These are phyloP conservation scores for Violaceomyces palustris DNA, from an alignment of 1,284 basidiomycete genomes.

Conservation along the genomic window DNA sequence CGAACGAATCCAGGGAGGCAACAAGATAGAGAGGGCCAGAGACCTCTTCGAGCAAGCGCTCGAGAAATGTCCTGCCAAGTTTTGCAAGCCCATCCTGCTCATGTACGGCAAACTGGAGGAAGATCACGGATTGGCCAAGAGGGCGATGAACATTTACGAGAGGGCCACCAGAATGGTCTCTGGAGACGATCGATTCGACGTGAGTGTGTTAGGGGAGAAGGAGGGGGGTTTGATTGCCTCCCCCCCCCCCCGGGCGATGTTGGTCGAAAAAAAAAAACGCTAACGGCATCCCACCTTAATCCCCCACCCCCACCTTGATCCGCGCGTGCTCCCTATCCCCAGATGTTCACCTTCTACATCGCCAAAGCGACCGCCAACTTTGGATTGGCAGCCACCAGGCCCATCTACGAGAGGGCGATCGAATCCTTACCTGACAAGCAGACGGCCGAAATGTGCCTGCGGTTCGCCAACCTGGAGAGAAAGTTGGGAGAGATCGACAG, in stretches of 20 bases:
- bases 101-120: slow-evolving; percentile 95
- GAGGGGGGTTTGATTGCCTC: not conserved
- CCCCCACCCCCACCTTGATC: too few relatives aligned
- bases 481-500: slow-evolving; percentile 98
- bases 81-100: slow-evolving; percentile 87
- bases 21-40: slow-evolving; percentile 87
- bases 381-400: slow-evolving; percentile 88
- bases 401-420: slow-evolving; percentile 95
- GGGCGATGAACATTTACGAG: slow-evolving; percentile 93
- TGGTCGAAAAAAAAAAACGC: not conserved
- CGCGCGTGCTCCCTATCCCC: too few relatives aligned
- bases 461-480: slow-evolving; percentile 90
- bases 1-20: slow-evolving; percentile 64
- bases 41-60: slow-evolving; percentile 97
- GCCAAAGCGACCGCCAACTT: slow-evolving; percentile 90
- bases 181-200: slow-evolving; percentile 89
- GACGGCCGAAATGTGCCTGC: slow-evolving; percentile 95
- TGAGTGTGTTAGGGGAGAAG: slow-evolving; percentile 53
- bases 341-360: slow-evolving; percentile 97
- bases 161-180: slow-evolving; percentile 80
- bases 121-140: slow-evolving; percentile 87
- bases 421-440: slow-evolving; percentile 86
- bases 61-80: slow-evolving; percentile 90
- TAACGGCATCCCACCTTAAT: slow-evolving; percentile 5
- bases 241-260: not conserved